Percentiles rank a stretch among this genome's conserved stretches.
Evolutionary conservation across 2,329 filamentous ascomycete species (phyloP).

Genomic region (Didymella pomorum): DNA sequence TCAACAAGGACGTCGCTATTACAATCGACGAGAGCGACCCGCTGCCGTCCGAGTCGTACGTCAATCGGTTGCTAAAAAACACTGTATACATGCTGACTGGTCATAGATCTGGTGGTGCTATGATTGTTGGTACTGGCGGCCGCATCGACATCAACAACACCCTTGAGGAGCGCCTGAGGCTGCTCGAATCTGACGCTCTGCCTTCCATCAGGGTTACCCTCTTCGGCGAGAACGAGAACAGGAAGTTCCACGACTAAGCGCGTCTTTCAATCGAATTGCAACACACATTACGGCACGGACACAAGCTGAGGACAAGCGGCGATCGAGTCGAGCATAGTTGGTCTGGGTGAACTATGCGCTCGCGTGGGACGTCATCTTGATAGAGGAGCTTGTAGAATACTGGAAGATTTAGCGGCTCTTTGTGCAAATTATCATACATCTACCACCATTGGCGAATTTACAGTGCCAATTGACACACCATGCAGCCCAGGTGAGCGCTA

Average conservation of each 20-base stretch:
- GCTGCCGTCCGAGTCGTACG: slow-evolving; percentile 84
- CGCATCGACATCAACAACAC: slow-evolving; percentile 99
- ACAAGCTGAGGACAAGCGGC: slow-evolving; percentile 6
- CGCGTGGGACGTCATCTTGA: slow-evolving; percentile 1
- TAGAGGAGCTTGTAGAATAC: slow-evolving; percentile 23
- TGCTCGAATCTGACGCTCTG: slow-evolving; percentile 84
- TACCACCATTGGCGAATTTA: background rate
- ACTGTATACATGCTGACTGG: slow-evolving; percentile 17
- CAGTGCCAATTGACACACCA: background rate
- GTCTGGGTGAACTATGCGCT: background rate
- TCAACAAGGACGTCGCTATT: slow-evolving; percentile 73
- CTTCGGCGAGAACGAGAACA: slow-evolving; percentile 94
- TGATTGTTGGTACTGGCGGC: slow-evolving; percentile 80
- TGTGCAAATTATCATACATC: slow-evolving; percentile 20
- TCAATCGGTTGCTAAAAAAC: slow-evolving; percentile 7
- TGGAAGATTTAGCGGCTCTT: slow-evolving; percentile 23
- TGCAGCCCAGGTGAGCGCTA: background rate
- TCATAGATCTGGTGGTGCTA: slow-evolving; percentile 79
- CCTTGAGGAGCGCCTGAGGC: slow-evolving; percentile 85
- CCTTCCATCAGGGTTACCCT: slow-evolving; percentile 84
- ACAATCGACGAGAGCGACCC: slow-evolving; percentile 80
- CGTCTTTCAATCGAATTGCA: background rate
- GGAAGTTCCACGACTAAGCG: slow-evolving; percentile 88
- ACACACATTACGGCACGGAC: slow-evolving; percentile 7
- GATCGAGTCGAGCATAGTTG: background rate